These are phyloP conservation scores for Aspergillus sp. DNA, from an alignment of 2,329 filamentous ascomycete species.

Conservation along the genomic window DNA sequence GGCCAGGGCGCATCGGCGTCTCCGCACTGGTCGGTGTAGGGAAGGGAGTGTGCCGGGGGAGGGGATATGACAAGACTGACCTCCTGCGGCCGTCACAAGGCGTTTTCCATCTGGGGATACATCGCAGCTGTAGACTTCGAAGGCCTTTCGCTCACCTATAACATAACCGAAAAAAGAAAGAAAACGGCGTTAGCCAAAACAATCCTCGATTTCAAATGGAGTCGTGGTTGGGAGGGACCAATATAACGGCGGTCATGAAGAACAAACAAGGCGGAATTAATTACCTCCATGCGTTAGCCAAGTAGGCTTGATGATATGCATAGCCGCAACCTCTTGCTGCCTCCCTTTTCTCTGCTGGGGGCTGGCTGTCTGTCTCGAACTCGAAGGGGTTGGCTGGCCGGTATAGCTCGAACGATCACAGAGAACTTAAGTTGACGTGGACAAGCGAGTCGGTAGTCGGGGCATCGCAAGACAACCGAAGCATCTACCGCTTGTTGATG, in stretches of 20 bases:
- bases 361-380: slow-evolving; percentile 1
- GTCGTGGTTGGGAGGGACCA: background rate
- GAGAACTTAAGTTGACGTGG: slow-evolving; percentile 20
- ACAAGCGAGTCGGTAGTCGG: slow-evolving; percentile 20
- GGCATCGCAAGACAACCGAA: slow-evolving; percentile 28
- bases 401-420: slow-evolving; percentile 16
- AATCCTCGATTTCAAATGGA: background rate
- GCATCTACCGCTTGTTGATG: slow-evolving; percentile 12
- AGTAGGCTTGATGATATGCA: slow-evolving; percentile 90
- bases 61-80: slow-evolving; percentile 48
- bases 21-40: background rate
- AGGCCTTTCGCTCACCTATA: slow-evolving; percentile 90
- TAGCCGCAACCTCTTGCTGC: slow-evolving; percentile 36
- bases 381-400: slow-evolving; percentile 1
- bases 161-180: slow-evolving; percentile 9
- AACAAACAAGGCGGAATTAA: slow-evolving; percentile 1
- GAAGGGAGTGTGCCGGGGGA: background rate
- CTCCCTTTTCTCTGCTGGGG: background rate
- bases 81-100: slow-evolving; percentile 90
- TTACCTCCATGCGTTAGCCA: slow-evolving; percentile 92
- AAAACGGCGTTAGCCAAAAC: slow-evolving; percentile 16
- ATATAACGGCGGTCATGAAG: slow-evolving; percentile 3
- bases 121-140: slow-evolving; percentile 98
- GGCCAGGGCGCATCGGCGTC: background rate
- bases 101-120: slow-evolving; percentile 91